Conservation (phyloP, 2,329 filamentous ascomycete genomes). For the Ceratocystis huliohia region DNA sequence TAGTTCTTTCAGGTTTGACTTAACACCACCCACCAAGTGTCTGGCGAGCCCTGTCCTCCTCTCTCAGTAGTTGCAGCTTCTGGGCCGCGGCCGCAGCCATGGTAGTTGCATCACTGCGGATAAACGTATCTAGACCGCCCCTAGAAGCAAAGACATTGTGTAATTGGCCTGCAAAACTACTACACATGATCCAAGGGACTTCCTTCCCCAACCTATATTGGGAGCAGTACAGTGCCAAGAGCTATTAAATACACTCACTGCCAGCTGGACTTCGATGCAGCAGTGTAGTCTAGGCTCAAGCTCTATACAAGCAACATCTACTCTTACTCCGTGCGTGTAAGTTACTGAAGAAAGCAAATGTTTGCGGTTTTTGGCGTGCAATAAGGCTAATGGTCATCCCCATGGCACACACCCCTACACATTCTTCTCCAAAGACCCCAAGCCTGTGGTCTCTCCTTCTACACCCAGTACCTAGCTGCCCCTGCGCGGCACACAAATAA, state of each 20-base stretch:
- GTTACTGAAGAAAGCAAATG: not conserved
- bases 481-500: not conserved
- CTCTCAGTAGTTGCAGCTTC: not conserved
- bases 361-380: not conserved
- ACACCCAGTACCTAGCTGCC: not conserved
- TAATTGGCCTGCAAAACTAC: not conserved
- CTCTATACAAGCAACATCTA: no score
- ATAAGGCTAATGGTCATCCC: not conserved
- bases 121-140: not conserved
- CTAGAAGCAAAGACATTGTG: not conserved
- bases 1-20: not conserved
- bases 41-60: not conserved
- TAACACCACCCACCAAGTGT: not conserved
- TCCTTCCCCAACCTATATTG: not conserved
- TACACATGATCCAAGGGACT: not conserved
- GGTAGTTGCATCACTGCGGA: not conserved
- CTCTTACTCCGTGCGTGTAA: not conserved
- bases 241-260: no score
- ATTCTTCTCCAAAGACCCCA: conserved; percentile 1
- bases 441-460: not conserved
- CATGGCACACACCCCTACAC: not conserved
- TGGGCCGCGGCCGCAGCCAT: no score
- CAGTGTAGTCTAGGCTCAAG: no score
- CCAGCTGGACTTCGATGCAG: no score
- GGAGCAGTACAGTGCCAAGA: no score